These are phyloP conservation scores for Stephania cephalantha DNA, from an alignment of 164 flowering plant species.

Conservation along the genomic window DNA sequence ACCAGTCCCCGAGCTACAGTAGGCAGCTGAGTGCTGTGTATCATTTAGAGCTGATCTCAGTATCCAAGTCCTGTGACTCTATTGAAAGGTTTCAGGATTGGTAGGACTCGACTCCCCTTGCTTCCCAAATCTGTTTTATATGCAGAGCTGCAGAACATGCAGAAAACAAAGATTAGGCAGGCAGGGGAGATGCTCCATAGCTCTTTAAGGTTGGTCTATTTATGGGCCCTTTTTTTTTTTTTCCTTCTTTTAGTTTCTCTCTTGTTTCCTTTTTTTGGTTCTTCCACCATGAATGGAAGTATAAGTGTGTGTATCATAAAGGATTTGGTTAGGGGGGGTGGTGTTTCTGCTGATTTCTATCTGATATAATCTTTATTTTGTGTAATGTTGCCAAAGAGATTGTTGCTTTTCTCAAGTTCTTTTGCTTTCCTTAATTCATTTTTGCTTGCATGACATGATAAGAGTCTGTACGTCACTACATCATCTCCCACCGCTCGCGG, in stretches of 20 bases:
- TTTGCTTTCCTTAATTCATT: neutral
- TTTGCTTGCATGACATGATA: neutral
- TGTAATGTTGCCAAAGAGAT: slow-evolving; percentile 25
- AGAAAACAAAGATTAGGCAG: neutral
- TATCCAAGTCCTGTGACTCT: slow-evolving; percentile 7
- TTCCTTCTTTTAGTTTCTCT: slow-evolving; percentile 5
- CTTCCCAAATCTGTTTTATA: slow-evolving; percentile 4
- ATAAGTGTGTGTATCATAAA: slow-evolving; percentile 39
- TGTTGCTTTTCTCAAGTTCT: neutral
- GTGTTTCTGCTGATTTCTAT: slow-evolving; percentile 23
- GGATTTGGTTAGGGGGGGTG: slow-evolving; percentile 28
- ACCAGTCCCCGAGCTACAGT: slow-evolving; percentile 32
- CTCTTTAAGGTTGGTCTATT: slow-evolving; percentile 15
- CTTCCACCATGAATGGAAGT: slow-evolving; percentile 18
- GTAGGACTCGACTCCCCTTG: slow-evolving; percentile 9
- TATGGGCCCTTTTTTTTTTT: slow-evolving; percentile 6
- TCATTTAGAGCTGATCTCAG: slow-evolving; percentile 11
- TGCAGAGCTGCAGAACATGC: slow-evolving; percentile 8
- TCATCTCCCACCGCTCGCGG: too few species aligned
- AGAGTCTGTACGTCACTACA: neutral
- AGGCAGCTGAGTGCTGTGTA: slow-evolving; percentile 31
- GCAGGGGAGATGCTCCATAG: slow-evolving; percentile 19
- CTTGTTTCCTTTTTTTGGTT: neutral
- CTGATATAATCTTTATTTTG: slow-evolving; percentile 27
- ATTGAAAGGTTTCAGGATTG: slow-evolving; percentile 1